Evolutionary conservation across 148 eudicot species (phyloP), one percentile per base, ranked within the genome.

Genomic region (Dianthus caryophyllus): DNA sequence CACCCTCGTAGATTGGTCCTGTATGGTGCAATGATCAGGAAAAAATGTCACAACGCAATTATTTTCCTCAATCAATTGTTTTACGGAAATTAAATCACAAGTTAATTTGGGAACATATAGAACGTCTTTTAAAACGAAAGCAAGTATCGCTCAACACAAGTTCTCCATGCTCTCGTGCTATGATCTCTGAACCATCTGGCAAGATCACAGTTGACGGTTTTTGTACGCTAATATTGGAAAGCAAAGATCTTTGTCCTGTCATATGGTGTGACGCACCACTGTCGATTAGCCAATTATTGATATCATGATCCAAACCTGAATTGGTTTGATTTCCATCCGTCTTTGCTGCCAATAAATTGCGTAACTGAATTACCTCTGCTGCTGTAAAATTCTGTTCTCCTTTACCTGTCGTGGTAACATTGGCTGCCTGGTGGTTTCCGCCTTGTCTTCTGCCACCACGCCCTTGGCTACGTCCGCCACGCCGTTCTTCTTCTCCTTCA

Each of bases 361-460:
- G 51, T 12, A 47, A 1, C 16, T 47, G 51, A 13, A 4, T n/a
- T n/a, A 47, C 16, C 16, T 47, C 51, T 12, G 13, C 51, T 12
- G 51, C n/a, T 13, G 51, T 47, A 13, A 47, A 47, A 13, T 13
- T 47, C n/a, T 47, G 16, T 47, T 47, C 51, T 1, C 16, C 51
- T n/a, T 47, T n/a, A 47, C 17, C 16, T 0, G 0, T 47, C 51
- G 51, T 47, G 1, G 51, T 33, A 3, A 7, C 51, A n/a, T 17
- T n/a, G 51, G 13, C 16, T 47, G 17, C 51, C n/a, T 47, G 51
- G 1, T 47, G 51, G 51, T 47, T 47, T n/a, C 2, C 16, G 16
- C 51, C 51, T 47, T n/a, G 13, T 47, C 51, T n/a, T 47, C 51
- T 47, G 51, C 51, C 16, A 12, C 51, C 51, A 47, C 51, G 51